Evolutionary conservation across 2,329 filamentous ascomycete genomes (phyloP).

Genomic region (Xylariaceae sp.): DNA sequence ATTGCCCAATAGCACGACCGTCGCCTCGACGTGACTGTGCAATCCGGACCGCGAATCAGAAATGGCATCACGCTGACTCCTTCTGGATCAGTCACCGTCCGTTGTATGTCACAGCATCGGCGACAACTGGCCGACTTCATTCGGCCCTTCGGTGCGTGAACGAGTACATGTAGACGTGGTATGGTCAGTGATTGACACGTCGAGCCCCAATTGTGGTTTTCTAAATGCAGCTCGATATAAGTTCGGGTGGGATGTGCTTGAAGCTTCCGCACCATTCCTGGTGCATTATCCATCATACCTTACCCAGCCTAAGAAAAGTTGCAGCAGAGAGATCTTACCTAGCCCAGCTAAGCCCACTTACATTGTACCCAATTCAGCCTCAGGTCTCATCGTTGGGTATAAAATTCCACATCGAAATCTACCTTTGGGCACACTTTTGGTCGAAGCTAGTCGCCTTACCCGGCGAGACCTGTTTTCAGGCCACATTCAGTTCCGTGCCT

Average conservation of each 20-base stretch:
- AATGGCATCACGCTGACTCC: neutral
- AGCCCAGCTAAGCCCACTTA: slow-evolving; percentile 1
- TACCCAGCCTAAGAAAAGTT: no score
- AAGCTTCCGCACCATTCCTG: neutral
- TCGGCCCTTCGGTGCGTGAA: no score
- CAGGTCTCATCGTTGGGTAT: no score
- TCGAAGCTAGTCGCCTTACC: no score
- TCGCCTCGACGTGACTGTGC: neutral
- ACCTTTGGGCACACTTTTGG: no score
- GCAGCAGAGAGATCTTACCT: neutral
- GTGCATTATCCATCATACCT: no score
- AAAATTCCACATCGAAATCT: no score
- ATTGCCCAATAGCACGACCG: neutral
- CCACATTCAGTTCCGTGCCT: no score
- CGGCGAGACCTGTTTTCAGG: no score
- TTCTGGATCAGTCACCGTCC: neutral
- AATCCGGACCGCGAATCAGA: neutral
- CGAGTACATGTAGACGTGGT: neutral
- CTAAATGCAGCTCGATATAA: no score
- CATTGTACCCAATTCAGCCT: no score
- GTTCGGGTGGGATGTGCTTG: neutral
- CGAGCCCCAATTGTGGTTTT: neutral
- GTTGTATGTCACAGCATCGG: neutral
- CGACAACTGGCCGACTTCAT: no score
- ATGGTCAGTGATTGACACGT: slow-evolving; percentile 13